phyloP scores from a whole-genome alignment of 2,329 filamentous ascomycete genomes.

The Neofusicoccum kwambonambiense region DNA sequence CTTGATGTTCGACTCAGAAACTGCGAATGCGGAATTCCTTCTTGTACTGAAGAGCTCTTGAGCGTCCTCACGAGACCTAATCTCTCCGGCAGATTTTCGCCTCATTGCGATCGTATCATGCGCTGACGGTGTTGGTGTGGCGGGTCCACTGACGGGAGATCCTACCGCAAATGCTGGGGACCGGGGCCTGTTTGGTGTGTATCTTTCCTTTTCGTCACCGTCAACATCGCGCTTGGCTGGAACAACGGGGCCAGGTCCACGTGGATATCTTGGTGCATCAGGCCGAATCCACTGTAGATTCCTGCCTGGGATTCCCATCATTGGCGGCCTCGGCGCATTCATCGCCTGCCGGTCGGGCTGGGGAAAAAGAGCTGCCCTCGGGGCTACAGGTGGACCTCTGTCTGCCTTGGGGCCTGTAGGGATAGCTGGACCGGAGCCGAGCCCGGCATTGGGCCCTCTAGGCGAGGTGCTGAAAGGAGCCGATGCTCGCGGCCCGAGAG shows the following conservation, averaged over 20 bases:
- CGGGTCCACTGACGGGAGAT: constrained; percentile 4
- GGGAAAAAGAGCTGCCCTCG: constrained; percentile 34
- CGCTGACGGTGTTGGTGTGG: constrained; percentile 27
- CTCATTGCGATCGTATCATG: constrained; percentile 25
- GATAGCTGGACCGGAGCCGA: constrained; percentile 23
- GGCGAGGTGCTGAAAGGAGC: constrained; percentile 35
- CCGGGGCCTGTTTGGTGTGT: constrained; percentile 4
- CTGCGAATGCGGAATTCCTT: constrained; percentile 20
- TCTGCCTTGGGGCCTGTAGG: constrained; percentile 43
- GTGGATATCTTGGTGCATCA: constrained; percentile 27
- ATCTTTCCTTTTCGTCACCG: constrained; percentile 41
- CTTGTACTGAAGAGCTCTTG: constrained; percentile 18
- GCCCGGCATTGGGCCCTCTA: constrained; percentile 23
- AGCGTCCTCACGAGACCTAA: constrained; percentile 9
- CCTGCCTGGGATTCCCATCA: constrained; percentile 31
- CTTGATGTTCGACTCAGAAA: constrained; percentile 14
- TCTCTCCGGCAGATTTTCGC: constrained; percentile 15
- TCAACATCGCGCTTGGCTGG: constrained; percentile 48
- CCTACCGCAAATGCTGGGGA: constrained; percentile 9
- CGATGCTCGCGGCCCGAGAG: constrained; percentile 30
- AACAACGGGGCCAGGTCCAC: constrained; percentile 23
- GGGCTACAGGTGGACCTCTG: constrained; percentile 23
- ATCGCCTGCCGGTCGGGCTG: constrained; percentile 31
- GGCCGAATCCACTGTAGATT: constrained; percentile 46
- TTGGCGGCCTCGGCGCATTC: constrained; percentile 30